A percentile compares a stretch with the other conserved stretches of the same genome.
Evolutionary conservation across 352 stramenopile species (phyloP).

Genomic region (Globisporangium polare): DNA sequence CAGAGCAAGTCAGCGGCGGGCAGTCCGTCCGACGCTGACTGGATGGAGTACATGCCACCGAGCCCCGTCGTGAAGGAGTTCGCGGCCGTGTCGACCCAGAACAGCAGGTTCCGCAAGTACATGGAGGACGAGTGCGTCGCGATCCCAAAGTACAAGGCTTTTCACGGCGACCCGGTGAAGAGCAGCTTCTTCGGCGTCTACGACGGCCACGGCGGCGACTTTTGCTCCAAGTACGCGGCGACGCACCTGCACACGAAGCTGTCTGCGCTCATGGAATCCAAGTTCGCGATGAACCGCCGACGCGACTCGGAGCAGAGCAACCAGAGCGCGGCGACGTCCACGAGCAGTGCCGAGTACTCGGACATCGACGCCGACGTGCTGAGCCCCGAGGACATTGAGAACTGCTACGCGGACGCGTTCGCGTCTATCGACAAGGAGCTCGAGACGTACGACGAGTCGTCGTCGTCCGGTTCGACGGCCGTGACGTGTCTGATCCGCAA

Average conservation of each 20-base stretch:
- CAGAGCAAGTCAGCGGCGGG: neutral
- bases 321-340: slow-evolving; percentile 43
- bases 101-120: slow-evolving; percentile 70
- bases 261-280: slow-evolving; percentile 36
- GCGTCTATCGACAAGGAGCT: slow-evolving; percentile 60
- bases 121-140: slow-evolving; percentile 86
- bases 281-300: slow-evolving; percentile 32
- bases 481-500: slow-evolving; percentile 71
- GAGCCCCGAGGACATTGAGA: slow-evolving; percentile 53
- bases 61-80: slow-evolving; percentile 61
- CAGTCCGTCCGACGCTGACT: slow-evolving; percentile 20
- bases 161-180: slow-evolving; percentile 50
- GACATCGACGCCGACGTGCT: slow-evolving; percentile 45
- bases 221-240: slow-evolving; percentile 77
- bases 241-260: slow-evolving; percentile 63
- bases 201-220: slow-evolving; percentile 75
- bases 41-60: slow-evolving; percentile 20
- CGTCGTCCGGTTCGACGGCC: slow-evolving; percentile 62
- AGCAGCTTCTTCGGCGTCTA: slow-evolving; percentile 83
- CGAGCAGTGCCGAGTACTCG: slow-evolving; percentile 31
- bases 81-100: slow-evolving; percentile 72
- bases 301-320: slow-evolving; percentile 33
- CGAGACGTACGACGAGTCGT: slow-evolving; percentile 61
- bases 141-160: slow-evolving; percentile 61
- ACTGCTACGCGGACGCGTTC: slow-evolving; percentile 59